Evolutionary conservation across 2,329 filamentous ascomycete species (phyloP).

Genomic region (Colletotrichum plurivorum): DNA sequence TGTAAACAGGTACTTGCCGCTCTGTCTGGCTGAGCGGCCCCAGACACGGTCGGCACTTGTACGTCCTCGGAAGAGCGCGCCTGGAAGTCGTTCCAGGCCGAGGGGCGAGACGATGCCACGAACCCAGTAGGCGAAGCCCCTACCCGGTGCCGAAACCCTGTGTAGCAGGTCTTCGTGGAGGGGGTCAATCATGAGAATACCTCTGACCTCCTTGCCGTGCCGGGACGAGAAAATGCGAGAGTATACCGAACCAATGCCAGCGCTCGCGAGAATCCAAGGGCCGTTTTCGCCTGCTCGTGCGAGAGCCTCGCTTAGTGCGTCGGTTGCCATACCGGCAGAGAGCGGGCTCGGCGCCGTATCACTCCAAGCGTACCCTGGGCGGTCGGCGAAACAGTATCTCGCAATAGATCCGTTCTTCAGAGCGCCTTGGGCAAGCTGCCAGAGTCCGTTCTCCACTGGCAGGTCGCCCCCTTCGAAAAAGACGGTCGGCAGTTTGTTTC

Average conservation of each 20-base stretch:
- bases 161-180: constrained; percentile 89
- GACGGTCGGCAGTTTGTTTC: constrained; percentile 79
- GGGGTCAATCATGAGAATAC: constrained; percentile 88
- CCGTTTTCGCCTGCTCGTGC: constrained; percentile 84
- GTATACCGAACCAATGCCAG: constrained; percentile 90
- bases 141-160: constrained; percentile 74
- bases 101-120: constrained; percentile 89
- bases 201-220: constrained; percentile 80
- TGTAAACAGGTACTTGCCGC: constrained; percentile 87
- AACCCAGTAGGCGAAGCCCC: constrained; percentile 89
- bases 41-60: constrained; percentile 87
- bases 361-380: constrained; percentile 87
- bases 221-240: constrained; percentile 92
- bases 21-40: constrained; percentile 83
- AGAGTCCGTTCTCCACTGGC: constrained; percentile 83
- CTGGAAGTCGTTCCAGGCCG: constrained; percentile 84
- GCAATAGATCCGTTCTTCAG: constrained; percentile 85
- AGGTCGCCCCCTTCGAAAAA: constrained; percentile 87
- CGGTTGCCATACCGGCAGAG: constrained; percentile 92
- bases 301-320: constrained; percentile 89
- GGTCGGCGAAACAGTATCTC: constrained; percentile 95
- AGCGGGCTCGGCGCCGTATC: constrained; percentile 96
- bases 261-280: constrained; percentile 89
- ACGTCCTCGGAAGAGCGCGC: constrained; percentile 86
- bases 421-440: constrained; percentile 83